Evolutionary conservation across 1,284 basidiomycete species (phyloP), one percentile per base, ranked within the genome.

Genomic region (Irpex sp.): DNA sequence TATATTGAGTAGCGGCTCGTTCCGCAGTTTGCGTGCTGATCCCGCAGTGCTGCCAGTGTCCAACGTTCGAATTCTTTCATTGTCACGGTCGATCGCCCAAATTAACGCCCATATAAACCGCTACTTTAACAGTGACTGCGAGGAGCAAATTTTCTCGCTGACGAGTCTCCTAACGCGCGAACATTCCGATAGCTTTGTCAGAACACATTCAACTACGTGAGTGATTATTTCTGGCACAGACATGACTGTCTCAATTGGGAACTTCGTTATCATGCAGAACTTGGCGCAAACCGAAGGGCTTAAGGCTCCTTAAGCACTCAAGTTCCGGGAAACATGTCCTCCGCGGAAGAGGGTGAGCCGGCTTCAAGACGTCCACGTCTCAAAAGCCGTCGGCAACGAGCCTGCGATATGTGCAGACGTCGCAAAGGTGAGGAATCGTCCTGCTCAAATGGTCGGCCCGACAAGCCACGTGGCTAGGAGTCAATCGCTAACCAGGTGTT

Each of bases 401-500:
- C 64, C 17, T 65, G 64, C 55, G 61, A 65, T 34, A 65, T 65
- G 64, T 65, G 64, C 58, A 62, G 64, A 49, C 58, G 55, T 31
- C 62, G 62, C 47, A 65, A 62, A 62, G 64, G 64, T 65, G 52
- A n/a, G 64, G 21, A 17, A 21, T 15, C 37, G 21, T 38, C 13
- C 37, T 52, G 17, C 26, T 54, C 15, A 56, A 7, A 31, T 47
- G 7, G 49, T 19, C n/a, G 11, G 11, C 13, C n/a, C 44, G n/a
- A 47, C 44, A 47, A 47, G 44, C 44, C n/a, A n/a, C n/a, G 44
- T 47, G n/a, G 21, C 13, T 48, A 48, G 44, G 44, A 11, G n/a
- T 47, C 11, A 19, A 51, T 51, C 19, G 49, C 49, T 52, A 17
- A 52, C 31, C 17, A 17, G 17, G n/a, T 36, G 11, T 26, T 58